Base-by-base conservation (phyloP, 345 rosid species). In the Tarenaya hassleriana region DNA sequence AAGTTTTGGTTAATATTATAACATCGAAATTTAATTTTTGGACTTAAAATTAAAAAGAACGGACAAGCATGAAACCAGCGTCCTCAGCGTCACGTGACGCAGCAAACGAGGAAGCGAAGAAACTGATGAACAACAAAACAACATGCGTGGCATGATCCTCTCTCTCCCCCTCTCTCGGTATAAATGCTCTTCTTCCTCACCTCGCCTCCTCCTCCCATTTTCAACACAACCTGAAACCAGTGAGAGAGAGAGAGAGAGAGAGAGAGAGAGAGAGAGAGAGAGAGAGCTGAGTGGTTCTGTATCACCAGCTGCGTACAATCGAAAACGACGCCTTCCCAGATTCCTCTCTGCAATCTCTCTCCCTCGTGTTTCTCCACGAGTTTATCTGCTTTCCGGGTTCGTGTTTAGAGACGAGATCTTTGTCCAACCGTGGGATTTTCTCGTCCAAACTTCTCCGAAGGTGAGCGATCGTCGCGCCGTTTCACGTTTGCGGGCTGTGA, bases 121-220 rank as follows among this genome's bases (percentile, higher is more conserved):
- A 17, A 31, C 29, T 11, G 47, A 35, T 9, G 34, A 53, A 66
- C 51, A 27, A 16, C 8, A 1, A 35, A 17, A 54, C 34, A 59
- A 52, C 69, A 52, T 69, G 65, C 62, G 69, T 64, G 74, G 63
- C 74, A 64, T 55, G 32, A 60, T 50, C 34, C 12, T 16, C 33
- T 47, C 34, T 43, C 56, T 17, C 47, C 58, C 55, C 31, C 60
- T 16, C 50, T 47, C n/a, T 10, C 5, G 15, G n/a, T 65, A 68
- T 65, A 57, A 7, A 31, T 34, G 29, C 47, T 14, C 64, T 19
- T 40, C 50, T 5, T 16, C 47, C 18, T 37, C 63, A 34, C 42
- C 47, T 34, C 52, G 50, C 27, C 59, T 14, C 64, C 67, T 58
- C 41, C 54, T 37, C 7, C 42, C 16, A 52, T 10, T 40, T 12